Percentiles rank a stretch among this genome's conserved stretches.
Conservation (phyloP, 164 flowering plant species). For the Saururus chinensis region DNA sequence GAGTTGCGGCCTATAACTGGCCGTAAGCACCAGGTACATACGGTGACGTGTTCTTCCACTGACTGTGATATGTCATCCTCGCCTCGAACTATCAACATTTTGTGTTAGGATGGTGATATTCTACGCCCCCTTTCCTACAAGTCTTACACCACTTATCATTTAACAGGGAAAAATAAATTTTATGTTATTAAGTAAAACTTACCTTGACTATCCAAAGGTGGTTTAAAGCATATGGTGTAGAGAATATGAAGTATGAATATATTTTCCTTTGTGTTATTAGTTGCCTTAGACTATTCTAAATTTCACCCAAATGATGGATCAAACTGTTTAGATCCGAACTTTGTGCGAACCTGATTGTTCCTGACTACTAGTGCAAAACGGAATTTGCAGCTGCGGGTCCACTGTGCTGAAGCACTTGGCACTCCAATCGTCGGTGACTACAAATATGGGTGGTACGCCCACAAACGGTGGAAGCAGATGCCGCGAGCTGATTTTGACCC, state of each 20-base stretch:
- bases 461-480: constrained; percentile 74
- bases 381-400: constrained; percentile 68
- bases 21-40: constrained; percentile 78
- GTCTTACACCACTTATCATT: too few species aligned
- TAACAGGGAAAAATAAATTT: too few species aligned
- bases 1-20: constrained; percentile 69
- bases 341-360: not conserved
- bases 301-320: not conserved
- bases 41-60: not conserved
- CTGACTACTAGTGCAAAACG: not conserved
- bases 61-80: not conserved
- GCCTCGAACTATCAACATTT: too few species aligned
- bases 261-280: too few species aligned
- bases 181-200: too few species aligned
- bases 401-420: constrained; percentile 89
- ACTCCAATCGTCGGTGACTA: constrained; percentile 90
- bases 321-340: not conserved
- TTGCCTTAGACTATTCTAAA: not conserved
- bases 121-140: too few species aligned
- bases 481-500: constrained; percentile 68
- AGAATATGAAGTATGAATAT: too few species aligned
- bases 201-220: too few species aligned
- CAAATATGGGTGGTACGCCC: constrained; percentile 84
- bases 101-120: too few species aligned
- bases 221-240: too few species aligned